Evolutionary conservation across 2,329 filamentous ascomycete genomes (phyloP), one percentile per base, ranked within the genome.

Genomic region (Claviceps maximensis): DNA sequence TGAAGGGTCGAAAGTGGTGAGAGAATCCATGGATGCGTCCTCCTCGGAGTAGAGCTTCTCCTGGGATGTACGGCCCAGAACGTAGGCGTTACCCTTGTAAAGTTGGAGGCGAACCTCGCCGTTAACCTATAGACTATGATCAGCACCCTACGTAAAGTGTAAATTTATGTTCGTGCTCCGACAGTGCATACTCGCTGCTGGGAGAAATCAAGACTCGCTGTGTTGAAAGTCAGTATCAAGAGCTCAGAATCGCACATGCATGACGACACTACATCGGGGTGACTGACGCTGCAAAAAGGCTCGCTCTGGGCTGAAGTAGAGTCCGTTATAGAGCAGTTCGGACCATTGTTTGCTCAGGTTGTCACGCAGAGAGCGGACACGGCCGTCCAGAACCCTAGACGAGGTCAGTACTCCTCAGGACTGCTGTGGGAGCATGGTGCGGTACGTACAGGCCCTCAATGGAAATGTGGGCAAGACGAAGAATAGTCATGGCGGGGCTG

Each of bases 21-120:
- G 70, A 17, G 68, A 66, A 62, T 75, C 73, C 74, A 75, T 76
- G 51, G 64, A 69, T 1, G 72, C 69, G 51, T 76, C 65, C 56
- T 72, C 63, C 62, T 71, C 69, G n/a, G 62, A 67, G 66, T 76
- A 76, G 3, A 77, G 67, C 61, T 75, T 76, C 51, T 65, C 61
- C 40, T 64, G 57, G 50, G 63, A 66, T 55, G 63, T 68, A 48
- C 73, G 67, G 58, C 67, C 66, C 7, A 75, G 63, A 25, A 72
- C 67, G 58, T 73, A 69, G 19, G 69, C 66, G 44, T 61, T 62
- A 56, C 71, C 58, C 55, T 60, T 58, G 54, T 63, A 63, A n/a
- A 55, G 54, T 10, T 53, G 51, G 27, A 73, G 61, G 51, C 66
- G 59, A 46, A 73, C 71, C 52, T 61, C 58, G 15, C 71, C 71